These are phyloP conservation scores for Trametes cingulata DNA, from an alignment of 768 basidiomycete species.

Conservation along the genomic window DNA sequence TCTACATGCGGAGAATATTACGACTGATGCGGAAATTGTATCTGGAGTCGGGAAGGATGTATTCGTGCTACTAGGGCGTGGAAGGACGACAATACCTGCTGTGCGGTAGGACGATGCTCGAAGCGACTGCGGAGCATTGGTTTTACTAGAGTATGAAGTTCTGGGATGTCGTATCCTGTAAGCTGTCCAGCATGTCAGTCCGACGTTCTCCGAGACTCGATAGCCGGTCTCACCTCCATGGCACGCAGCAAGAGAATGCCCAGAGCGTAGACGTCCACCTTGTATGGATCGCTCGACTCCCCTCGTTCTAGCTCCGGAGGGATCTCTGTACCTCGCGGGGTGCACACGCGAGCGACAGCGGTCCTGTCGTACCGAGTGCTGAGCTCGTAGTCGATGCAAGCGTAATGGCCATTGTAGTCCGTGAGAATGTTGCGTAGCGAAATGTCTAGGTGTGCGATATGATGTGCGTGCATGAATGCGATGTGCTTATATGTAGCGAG, in stretches of 20 bases:
- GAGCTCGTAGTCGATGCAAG: constrained; percentile 74
- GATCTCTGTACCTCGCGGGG: constrained; percentile 60
- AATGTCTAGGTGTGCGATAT: constrained; percentile 71
- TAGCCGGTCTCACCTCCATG: constrained; percentile 52
- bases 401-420: constrained; percentile 62
- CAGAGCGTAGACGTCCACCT: constrained; percentile 74
- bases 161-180: constrained; percentile 57
- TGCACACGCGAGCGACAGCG: constrained; percentile 40
- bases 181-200: constrained; percentile 40
- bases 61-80: constrained; percentile 49
- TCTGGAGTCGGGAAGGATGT: constrained; percentile 35
- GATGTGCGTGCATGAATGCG: constrained; percentile 67
- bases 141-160: constrained; percentile 54
- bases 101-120: constrained; percentile 51
- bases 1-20: background rate
- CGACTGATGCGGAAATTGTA: background rate
- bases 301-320: constrained; percentile 68
- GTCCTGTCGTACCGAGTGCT: constrained; percentile 54
- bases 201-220: constrained; percentile 8
- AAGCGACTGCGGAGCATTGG: constrained; percentile 62
- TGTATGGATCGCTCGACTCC: constrained; percentile 57
- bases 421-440: constrained; percentile 70
- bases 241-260: constrained; percentile 63
- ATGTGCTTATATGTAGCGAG: constrained; percentile 52
- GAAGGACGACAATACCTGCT: constrained; percentile 51